phyloP scores from a whole-genome alignment of 139 green algal genomes.

The Tetraselmis chui region DNA sequence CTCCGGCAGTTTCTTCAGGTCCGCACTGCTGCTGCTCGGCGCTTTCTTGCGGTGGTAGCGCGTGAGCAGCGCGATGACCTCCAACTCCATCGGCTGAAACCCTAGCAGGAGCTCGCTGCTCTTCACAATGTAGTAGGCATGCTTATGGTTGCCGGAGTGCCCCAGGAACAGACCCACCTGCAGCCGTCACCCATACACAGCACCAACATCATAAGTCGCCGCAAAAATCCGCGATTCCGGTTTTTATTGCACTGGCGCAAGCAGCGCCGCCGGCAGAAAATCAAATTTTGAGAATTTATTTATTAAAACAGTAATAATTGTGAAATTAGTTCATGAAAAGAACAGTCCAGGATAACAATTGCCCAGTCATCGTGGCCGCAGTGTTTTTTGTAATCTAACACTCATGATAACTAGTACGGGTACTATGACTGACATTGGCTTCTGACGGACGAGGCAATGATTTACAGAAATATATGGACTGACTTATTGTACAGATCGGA shows the following conservation, averaged over 20 bases:
- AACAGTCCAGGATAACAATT: too few species aligned
- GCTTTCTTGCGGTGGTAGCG: constrained; percentile 29
- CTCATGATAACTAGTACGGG: too few species aligned
- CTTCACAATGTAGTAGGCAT: constrained; percentile 32
- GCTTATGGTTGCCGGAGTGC: constrained; percentile 36
- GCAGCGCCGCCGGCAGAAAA: too few species aligned
- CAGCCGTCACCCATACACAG: not conserved
- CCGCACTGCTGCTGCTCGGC: constrained; percentile 11
- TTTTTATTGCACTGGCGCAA: constrained; percentile 3
- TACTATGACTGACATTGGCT: too few species aligned
- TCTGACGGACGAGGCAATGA: too few species aligned
- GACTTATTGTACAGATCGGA: too few species aligned
- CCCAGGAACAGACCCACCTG: constrained; percentile 33
- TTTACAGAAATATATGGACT: too few species aligned
- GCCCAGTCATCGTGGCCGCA: too few species aligned
- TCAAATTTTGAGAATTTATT: not conserved
- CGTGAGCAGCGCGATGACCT: constrained; percentile 29
- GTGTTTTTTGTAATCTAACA: too few species aligned
- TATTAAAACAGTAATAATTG: too few species aligned
- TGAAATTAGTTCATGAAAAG: too few species aligned
- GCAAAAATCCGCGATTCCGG: constrained; percentile 23
- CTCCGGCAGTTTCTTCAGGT: constrained; percentile 19
- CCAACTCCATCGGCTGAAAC: constrained; percentile 25
- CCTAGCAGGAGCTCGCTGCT: constrained; percentile 34
- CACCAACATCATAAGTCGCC: constrained; percentile 24